Evolutionary conservation across 129 eudicot genomes (phyloP), one percentile per base, ranked within the genome.

Genomic region (Artemisia tridentata): DNA sequence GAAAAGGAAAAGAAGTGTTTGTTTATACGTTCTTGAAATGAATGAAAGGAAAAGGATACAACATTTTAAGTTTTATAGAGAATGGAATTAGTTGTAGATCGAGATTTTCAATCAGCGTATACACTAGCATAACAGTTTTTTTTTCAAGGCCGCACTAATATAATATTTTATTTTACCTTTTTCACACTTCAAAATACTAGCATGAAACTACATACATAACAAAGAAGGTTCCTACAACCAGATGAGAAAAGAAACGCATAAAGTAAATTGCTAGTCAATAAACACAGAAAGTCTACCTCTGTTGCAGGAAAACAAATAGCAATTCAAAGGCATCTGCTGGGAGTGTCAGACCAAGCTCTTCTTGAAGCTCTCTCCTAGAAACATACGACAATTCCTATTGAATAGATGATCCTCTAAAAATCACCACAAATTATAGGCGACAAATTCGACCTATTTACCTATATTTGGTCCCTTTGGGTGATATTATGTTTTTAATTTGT

Each of bases 331-430:
- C 98, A 87, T 92, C 96, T 65, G 71, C 72, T 64, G 96, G 96
- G 75, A 92, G 96, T 74, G 69, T 69, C 27, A 92, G 72, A 21
- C 96, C 98, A 73, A 92, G 95, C 82, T 92, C 96, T 80, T 92
- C 98, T 15, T 89, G 86, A 82, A 92, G 98, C 84, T 92, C 98
- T 84, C 98, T 85, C 88, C 98, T 92, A 82, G 54, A 78, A 82
- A 65, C 70, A 78, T 29, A 67, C 43, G 80, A 65, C 14, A 75
- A 45, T 31, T 56, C 12, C 1, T 16, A 68, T 66, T 15, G 19
- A 6, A 3, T 73, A 48, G 50, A 74, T 63, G 23, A 62, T 17
- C 13, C 17, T 49, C 63, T 21, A 51, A 65, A 43, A 65, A 21
- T 17, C 52, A 29, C 73, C 68, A 25, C 47, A 66, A 3, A 16